A percentile compares a stretch with the other conserved stretches of the same genome.
Conservation (phyloP, 805 yeast genomes). For the Saturnispora besseyi region DNA sequence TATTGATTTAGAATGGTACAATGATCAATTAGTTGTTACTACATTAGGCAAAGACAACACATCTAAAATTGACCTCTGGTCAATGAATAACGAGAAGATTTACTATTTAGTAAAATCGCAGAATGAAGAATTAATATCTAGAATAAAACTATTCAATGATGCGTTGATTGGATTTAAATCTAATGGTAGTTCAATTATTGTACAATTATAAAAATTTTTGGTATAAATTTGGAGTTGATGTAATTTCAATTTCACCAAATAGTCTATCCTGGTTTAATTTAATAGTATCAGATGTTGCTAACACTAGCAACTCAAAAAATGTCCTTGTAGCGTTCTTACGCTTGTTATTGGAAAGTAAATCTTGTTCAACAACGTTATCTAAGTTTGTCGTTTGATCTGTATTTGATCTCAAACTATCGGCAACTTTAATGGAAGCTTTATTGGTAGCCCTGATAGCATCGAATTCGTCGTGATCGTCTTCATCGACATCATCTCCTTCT, state of each 20-base stretch:
- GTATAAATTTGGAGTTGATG: constrained; percentile 14
- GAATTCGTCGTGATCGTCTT: constrained; percentile 16
- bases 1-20: constrained; percentile 2
- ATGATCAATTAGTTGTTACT: background rate
- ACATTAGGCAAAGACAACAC: background rate
- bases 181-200: background rate
- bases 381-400: constrained; percentile 21
- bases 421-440: constrained; percentile 46
- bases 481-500: constrained; percentile 5
- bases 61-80: background rate
- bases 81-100: background rate
- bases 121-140: background rate
- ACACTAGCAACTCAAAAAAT: constrained; percentile 74
- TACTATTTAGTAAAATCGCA: background rate
- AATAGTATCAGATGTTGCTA: constrained; percentile 71
- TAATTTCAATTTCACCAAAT: constrained; percentile 52
- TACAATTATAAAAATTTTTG: constrained; percentile 15
- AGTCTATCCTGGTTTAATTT: constrained; percentile 48
- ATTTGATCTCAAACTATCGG: constrained; percentile 32
- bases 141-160: background rate
- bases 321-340: constrained; percentile 58
- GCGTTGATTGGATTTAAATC: background rate
- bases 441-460: constrained; percentile 23
- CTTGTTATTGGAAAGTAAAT: constrained; percentile 31
- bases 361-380: constrained; percentile 26